Percentiles rank a stretch among this genome's conserved stretches.
These are phyloP conservation scores for Colletotrichum scovillei DNA, from an alignment of 2,329 filamentous ascomycete species.

Conservation along the genomic window DNA sequence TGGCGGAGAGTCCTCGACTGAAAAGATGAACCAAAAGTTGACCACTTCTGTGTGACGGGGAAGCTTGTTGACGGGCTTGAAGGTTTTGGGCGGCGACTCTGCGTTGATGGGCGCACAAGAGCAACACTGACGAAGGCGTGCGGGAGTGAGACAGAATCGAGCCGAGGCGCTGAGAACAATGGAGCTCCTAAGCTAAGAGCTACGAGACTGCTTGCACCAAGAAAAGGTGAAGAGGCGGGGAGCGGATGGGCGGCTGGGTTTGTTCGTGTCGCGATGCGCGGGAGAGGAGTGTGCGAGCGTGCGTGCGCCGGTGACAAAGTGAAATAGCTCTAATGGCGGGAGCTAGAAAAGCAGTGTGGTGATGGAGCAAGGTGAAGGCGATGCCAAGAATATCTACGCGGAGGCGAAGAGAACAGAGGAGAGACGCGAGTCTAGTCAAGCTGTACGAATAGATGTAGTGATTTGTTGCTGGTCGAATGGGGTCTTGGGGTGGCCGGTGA, in stretches of 20 bases:
- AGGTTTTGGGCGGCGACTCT: not conserved
- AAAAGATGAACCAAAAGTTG: not conserved
- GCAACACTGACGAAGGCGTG: not conserved
- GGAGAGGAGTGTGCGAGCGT: conserved; percentile 1
- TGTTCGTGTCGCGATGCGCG: conserved; percentile 8
- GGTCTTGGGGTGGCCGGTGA: not conserved
- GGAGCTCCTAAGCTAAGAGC: not conserved
- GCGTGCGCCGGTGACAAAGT: conserved; percentile 1
- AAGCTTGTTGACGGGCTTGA: not conserved
- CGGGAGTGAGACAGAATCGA: not conserved
- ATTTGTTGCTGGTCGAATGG: conserved; percentile 1
- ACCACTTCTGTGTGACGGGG: not conserved
- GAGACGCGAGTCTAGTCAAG: not conserved
- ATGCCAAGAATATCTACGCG: not conserved
- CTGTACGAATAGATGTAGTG: not conserved
- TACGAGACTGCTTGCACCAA: not conserved
- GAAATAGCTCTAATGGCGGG: not conserved
- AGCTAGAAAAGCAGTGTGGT: not conserved
- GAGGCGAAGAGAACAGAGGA: not conserved
- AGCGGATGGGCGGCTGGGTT: not conserved
- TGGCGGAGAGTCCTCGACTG: not conserved
- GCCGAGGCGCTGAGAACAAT: not conserved
- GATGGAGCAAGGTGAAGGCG: not conserved
- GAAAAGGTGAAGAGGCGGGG: not conserved
- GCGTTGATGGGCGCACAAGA: not conserved